A percentile compares a stretch with the other conserved stretches of the same genome.
Conservation (phyloP, 2,329 filamentous ascomycete genomes). For the Amphichorda felina region DNA sequence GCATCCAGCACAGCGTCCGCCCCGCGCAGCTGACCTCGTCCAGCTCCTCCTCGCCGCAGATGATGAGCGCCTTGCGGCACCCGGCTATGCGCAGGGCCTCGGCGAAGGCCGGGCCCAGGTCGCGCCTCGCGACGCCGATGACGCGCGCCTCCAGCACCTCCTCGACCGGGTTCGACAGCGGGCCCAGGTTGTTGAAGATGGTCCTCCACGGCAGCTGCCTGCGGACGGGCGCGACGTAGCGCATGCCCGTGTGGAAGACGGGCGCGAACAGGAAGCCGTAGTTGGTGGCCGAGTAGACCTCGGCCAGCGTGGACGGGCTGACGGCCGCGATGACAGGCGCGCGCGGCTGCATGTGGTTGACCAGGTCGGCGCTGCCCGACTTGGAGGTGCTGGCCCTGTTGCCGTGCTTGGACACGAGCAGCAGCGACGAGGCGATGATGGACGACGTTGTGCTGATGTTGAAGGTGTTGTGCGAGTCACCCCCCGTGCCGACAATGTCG, state of each 20-base stretch:
- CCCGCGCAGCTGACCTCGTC: slow-evolving; percentile 94
- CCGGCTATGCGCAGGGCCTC: slow-evolving; percentile 70
- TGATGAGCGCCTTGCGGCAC: slow-evolving; percentile 72
- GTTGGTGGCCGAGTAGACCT: slow-evolving; percentile 69
- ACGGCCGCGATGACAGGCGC: slow-evolving; percentile 66
- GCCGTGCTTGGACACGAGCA: slow-evolving; percentile 88
- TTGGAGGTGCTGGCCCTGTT: slow-evolving; percentile 93
- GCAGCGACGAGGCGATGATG: slow-evolving; percentile 75
- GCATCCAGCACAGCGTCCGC: slow-evolving; percentile 76
- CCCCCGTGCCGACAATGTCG: slow-evolving; percentile 95
- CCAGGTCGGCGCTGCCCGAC: slow-evolving; percentile 86
- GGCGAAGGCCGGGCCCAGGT: slow-evolving; percentile 80
- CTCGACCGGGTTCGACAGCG: slow-evolving; percentile 83
- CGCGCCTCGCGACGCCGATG: slow-evolving; percentile 81
- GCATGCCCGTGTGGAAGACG: slow-evolving; percentile 93
- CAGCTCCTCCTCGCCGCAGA: slow-evolving; percentile 89
- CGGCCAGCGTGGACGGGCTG: slow-evolving; percentile 55
- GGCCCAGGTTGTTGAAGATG: slow-evolving; percentile 94
- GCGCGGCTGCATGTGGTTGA: slow-evolving; percentile 61
- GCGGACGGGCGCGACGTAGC: slow-evolving; percentile 73
- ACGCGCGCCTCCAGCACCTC: slow-evolving; percentile 76
- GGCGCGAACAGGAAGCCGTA: slow-evolving; percentile 95
- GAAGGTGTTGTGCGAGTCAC: slow-evolving; percentile 94
- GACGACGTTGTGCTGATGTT: slow-evolving; percentile 95
- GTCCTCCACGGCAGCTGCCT: slow-evolving; percentile 87